Base-by-base conservation (phyloP, 1,284 basidiomycete genomes). In the Microbotryum saponariae region DNA sequence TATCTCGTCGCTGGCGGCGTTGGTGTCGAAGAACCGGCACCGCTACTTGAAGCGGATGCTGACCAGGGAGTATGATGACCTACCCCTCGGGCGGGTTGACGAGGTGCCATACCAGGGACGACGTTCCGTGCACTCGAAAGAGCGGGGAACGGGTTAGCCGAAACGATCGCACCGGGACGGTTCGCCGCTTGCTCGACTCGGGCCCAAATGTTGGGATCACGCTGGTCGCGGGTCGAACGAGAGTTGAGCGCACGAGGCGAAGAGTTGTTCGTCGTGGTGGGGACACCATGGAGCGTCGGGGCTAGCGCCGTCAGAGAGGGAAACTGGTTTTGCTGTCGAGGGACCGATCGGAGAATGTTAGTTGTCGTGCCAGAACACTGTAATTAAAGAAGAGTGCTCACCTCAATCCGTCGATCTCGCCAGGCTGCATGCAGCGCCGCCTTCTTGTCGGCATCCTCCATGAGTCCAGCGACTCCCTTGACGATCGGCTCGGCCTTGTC, bases 401-500 rank as follows among this genome's bases (percentile, higher is more conserved):
- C 88, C 81, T 94, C 88, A 48, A 88, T 79, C 59, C 86, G 85
- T 74, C 93, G 91, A 0, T 83, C 83, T 63, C 88, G 88, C 86
- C 94, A 89, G 0, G 88, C 86, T 2, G 79, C 73, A 45, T 91
- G 76, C 0, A 97, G 72, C 51, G 85, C 85, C 27, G 79, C 78
- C 64, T 86, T 85, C 81, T 96, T 93, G 23, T 93, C 91, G 56
- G 85, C 84, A 53, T 89, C 88, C 4, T 88, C 87, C n/a, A 94
- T 75, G 10, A 90, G 75, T 66, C 89, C 88, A 9, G 91, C 85
- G 21, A 94, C 79, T 7, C 84, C 81, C 62, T 86, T 87, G 50
- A 94, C 79, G 45, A 96, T 81, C 59, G 85, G 84, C 0, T 84
- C 84, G 0, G 89, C 88, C 23, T 84, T 79, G 59, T 93, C 90